phyloP scores from a whole-genome alignment of 176 grass and related monocot species.

The Cenchrus americanus region DNA sequence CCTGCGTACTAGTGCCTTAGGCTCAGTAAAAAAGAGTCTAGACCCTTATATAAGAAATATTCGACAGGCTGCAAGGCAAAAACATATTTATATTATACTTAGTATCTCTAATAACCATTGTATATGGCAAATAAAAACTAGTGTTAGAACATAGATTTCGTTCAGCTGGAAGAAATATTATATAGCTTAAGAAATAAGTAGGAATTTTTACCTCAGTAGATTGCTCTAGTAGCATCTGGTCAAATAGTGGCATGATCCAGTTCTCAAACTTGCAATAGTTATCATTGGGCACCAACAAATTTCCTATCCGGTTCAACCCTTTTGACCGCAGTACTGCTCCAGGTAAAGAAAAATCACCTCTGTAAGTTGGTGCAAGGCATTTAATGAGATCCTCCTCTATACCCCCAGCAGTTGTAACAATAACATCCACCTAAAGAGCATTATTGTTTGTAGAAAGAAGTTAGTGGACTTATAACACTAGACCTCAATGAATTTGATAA shows the following conservation, averaged over 20 bases:
- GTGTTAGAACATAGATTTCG: background rate
- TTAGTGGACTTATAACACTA: constrained; percentile 9
- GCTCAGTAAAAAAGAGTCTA: background rate
- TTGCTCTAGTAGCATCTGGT: constrained; percentile 88
- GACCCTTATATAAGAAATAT: background rate
- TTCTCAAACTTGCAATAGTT: constrained; percentile 99
- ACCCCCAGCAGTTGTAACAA: constrained; percentile 92
- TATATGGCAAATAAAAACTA: background rate
- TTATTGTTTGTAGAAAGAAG: background rate
- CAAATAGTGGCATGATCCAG: constrained; percentile 93
- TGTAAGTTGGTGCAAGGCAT: constrained; percentile 82
- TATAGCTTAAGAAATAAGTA: background rate
- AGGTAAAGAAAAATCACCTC: constrained; percentile 87
- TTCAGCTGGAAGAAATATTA: background rate
- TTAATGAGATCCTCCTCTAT: constrained; percentile 99
- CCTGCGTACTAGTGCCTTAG: background rate
- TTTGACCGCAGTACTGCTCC: constrained; percentile 78
- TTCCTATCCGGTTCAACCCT: constrained; percentile 93
- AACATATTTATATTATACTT: background rate
- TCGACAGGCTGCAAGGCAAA: background rate
- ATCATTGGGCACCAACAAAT: constrained; percentile 91
- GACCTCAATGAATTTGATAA: constrained; percentile 2
- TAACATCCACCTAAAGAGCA: constrained; percentile 79
- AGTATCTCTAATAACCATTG: background rate
- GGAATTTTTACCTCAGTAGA: constrained; percentile 58